phyloP scores from a whole-genome alignment of 2,329 filamentous ascomycete species.

The Aspergillus sp. region DNA sequence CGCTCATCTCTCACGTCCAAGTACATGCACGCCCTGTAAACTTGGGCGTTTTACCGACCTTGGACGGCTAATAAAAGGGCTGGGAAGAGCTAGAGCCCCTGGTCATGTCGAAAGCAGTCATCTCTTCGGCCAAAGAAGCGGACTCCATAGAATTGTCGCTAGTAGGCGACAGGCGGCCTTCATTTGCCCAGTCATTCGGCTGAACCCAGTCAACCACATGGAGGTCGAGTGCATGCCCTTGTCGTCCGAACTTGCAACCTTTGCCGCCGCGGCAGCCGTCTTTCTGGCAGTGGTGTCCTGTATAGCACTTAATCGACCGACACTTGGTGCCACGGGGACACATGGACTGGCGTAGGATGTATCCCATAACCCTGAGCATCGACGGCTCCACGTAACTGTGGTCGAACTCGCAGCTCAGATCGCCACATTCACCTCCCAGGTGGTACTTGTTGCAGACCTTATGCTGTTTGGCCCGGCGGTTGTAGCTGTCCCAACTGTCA shows the following conservation, averaged over 20 bases:
- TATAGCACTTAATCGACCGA: slow-evolving; percentile 34
- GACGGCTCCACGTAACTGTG: slow-evolving; percentile 35
- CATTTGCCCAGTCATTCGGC: slow-evolving; percentile 13
- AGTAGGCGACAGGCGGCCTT: background rate
- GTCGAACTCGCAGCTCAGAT: slow-evolving; percentile 35
- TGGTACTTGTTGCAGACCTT: slow-evolving; percentile 45
- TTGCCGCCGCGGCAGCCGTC: slow-evolving; percentile 22
- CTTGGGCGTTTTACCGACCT: no score
- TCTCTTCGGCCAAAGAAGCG: no score
- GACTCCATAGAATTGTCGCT: slow-evolving; percentile 1
- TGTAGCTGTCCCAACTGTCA: slow-evolving; percentile 33
- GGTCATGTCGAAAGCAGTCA: no score
- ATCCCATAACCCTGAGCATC: slow-evolving; percentile 34
- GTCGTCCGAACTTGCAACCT: slow-evolving; percentile 21
- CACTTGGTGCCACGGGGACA: slow-evolving; percentile 36
- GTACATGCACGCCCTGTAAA: no score
- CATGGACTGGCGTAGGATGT: slow-evolving; percentile 35
- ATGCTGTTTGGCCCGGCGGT: slow-evolving; percentile 24
- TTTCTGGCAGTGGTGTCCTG: slow-evolving; percentile 37
- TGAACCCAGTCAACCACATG: slow-evolving; percentile 13
- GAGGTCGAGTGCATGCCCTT: slow-evolving; percentile 18
- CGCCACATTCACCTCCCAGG: slow-evolving; percentile 33
- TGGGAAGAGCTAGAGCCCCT: no score
- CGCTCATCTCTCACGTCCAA: no score
- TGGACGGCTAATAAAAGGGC: no score